Percentiles rank a stretch among this genome's conserved stretches.
Conservation (phyloP, 352 stramenopile genomes). For the Thalassiosira ordinaria region DNA sequence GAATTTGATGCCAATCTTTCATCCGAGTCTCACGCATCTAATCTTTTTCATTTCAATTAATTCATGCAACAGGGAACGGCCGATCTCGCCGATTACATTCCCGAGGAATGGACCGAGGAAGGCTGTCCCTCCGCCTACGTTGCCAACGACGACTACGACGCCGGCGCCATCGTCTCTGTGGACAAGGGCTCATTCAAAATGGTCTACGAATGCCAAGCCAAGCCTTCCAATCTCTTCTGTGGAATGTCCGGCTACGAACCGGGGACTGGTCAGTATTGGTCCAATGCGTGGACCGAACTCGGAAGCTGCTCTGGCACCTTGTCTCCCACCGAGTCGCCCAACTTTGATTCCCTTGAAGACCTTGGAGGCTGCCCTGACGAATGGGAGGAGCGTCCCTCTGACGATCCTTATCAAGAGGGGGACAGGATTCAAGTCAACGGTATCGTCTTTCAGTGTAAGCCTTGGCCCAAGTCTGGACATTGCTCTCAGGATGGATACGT, state of each 20-base stretch:
- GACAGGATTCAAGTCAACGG: conserved; percentile 1
- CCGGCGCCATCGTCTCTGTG: not conserved
- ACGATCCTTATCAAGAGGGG: not conserved
- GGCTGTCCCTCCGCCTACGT: conserved; percentile 10
- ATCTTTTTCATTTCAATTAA: not conserved
- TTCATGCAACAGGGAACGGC: not conserved
- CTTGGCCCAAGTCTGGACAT: not conserved
- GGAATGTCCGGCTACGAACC: conserved; percentile 1
- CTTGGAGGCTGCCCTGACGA: conserved; percentile 3
- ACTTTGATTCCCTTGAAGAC: not conserved
- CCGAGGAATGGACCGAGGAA: conserved; percentile 1
- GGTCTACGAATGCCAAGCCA: conserved; percentile 7
- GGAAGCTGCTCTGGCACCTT: conserved; percentile 6
- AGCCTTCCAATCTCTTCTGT: not conserved
- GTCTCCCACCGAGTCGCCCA: not conserved
- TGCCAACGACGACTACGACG: not conserved
- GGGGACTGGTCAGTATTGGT: not conserved
- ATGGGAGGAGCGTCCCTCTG: not conserved
- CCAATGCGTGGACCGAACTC: not conserved
- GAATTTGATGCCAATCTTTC: conserved; percentile 4
- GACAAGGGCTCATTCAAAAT: no score
- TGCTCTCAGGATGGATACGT: not conserved
- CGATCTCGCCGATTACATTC: not conserved
- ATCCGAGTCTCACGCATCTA: no score
- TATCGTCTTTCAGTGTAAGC: conserved; percentile 6